phyloP scores from a whole-genome alignment of 768 basidiomycete species.

The Astraeus odoratus region DNA sequence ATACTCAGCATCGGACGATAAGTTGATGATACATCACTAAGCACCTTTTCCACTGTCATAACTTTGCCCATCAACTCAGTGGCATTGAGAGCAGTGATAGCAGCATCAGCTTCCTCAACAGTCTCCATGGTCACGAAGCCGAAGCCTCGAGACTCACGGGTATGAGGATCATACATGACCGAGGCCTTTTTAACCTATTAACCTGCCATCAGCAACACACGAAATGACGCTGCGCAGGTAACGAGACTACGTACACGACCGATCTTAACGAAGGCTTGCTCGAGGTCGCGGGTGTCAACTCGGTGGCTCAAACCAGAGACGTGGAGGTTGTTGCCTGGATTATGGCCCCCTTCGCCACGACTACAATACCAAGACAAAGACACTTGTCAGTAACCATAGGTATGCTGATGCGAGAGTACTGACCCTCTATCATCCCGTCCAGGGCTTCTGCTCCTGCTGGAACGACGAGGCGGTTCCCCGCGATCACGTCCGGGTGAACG shows the following conservation, averaged over 20 bases:
- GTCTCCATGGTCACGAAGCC: conserved; percentile 89
- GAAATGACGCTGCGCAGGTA: not conserved
- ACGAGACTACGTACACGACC: conserved; percentile 56
- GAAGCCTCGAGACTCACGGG: conserved; percentile 67
- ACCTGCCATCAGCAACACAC: not conserved
- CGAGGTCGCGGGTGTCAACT: conserved; percentile 80
- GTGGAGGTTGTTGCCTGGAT: conserved; percentile 64
- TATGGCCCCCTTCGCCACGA: conserved; percentile 32
- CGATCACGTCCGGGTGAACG: conserved; percentile 37
- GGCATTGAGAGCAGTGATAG: conserved; percentile 74
- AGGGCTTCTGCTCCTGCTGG: conserved; percentile 78
- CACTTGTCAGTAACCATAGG: not conserved
- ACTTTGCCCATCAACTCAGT: conserved; percentile 85
- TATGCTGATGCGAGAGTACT: conserved; percentile 20
- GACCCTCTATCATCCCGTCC: conserved; percentile 53
- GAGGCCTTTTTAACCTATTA: conserved; percentile 54
- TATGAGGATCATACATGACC: conserved; percentile 67
- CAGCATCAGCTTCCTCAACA: conserved; percentile 85
- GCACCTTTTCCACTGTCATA: conserved; percentile 83
- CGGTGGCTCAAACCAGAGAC: conserved; percentile 53
- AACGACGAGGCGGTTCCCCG: conserved; percentile 51
- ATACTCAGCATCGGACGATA: not conserved
- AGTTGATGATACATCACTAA: conserved; percentile 2
- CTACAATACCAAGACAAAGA: conserved; percentile 3
- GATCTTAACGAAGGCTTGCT: conserved; percentile 81